Evolutionary conservation across 306 rosid species (phyloP), one percentile per base, ranked within the genome.

Genomic region (Parietaria judaica): DNA sequence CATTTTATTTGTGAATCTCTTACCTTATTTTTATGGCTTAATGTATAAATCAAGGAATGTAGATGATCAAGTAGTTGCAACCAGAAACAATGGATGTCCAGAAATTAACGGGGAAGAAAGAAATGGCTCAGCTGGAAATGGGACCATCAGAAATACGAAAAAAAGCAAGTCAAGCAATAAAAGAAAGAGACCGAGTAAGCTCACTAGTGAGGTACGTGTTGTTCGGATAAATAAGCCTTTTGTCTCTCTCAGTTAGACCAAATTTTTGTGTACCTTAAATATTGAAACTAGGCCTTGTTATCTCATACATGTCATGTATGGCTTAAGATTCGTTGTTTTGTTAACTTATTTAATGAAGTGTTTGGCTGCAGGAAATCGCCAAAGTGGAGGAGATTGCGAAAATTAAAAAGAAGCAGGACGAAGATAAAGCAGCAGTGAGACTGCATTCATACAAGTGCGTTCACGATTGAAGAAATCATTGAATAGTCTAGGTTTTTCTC

Each of bases 401-500:
- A 71, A 75, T 81, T 17, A 91, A 87, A 72, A 75, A 78, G 69
- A 85, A 78, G 80, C 98, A 87, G 76, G 98, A 85, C 11, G 80
- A 80, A 70, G 95, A 85, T 72, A 85, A 83, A 78, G 95, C 75
- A 0, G 64, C 72, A 6, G 87, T 79, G 70, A 71, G 51, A 65
- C 86, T 91, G 73, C 87, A 75, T 69, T 84, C 98, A 60, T 88
- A 85, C 80, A 77, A 78, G 98, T 91, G 57, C 68, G 91, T 83
- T 64, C 45, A 12, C 67, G 47, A 58, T 51, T 44, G 6, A 12
- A 9, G 13, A 67, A 50, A 41, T 49, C 35, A 50, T 47, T 74
- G 0, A 35, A 34, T 37, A 23, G 35, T 49, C 14, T 54, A 14
- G 64, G 31, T 46, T 63, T 15, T 11, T 56, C 38, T 78, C n/a